These are phyloP conservation scores for Solanum sitiens DNA, from an alignment of 257 asterid species.

Conservation along the genomic window DNA sequence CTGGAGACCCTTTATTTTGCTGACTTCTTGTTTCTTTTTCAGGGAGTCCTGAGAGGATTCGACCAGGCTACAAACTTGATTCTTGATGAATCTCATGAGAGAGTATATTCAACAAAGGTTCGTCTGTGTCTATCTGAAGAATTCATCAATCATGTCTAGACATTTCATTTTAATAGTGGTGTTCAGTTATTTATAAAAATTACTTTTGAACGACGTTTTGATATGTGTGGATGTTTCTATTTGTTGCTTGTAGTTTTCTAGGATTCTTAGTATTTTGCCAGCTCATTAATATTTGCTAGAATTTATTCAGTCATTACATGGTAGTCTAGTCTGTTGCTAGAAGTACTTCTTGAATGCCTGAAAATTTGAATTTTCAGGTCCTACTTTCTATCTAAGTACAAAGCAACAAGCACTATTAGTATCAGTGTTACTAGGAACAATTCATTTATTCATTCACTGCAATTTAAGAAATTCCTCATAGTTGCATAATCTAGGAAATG, in stretches of 20 bases:
- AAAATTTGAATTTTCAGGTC: not conserved
- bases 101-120: conserved; percentile 97
- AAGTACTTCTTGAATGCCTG: not conserved
- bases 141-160: not conserved
- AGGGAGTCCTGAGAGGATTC: conserved; percentile 89
- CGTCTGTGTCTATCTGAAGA: not conserved
- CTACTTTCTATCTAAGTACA: not conserved
- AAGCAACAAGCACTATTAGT: not conserved
- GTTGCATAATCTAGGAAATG: not conserved
- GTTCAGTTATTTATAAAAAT: not conserved
- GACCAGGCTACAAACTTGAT: conserved; percentile 96
- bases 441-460: not conserved
- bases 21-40: conserved; percentile 9
- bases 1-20: not conserved
- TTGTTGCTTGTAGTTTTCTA: not conserved
- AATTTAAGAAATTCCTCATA: not conserved
- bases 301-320: not conserved
- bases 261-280: not conserved
- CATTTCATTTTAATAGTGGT: not conserved
- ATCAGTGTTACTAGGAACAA: not conserved
- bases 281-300: not conserved
- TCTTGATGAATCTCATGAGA: conserved; percentile 96
- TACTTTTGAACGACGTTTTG: not conserved
- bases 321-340: not conserved
- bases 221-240: not conserved